phyloP scores from a whole-genome alignment of 164 flowering plant species.

The Stephania japonica region DNA sequence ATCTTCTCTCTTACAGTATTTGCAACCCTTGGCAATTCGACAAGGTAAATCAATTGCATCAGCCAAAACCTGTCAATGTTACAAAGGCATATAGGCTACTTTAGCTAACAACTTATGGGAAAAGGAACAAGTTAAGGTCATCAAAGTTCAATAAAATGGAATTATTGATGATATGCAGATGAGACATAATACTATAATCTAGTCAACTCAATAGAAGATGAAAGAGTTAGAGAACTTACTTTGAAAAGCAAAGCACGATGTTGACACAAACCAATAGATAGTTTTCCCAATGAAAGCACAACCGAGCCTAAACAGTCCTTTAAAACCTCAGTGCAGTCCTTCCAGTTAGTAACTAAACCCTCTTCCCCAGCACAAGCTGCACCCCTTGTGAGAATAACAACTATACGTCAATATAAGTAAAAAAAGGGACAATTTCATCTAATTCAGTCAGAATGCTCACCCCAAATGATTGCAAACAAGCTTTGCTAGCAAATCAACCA shows the following conservation, averaged over 20 bases:
- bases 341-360: slow-evolving; percentile 52
- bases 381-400: slow-evolving; percentile 56
- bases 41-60: slow-evolving; percentile 87
- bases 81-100: not conserved
- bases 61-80: slow-evolving; percentile 64
- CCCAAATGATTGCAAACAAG: slow-evolving; percentile 81
- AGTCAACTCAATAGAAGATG: not conserved
- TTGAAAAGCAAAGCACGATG: slow-evolving; percentile 92
- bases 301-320: slow-evolving; percentile 79
- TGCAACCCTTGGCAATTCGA: slow-evolving; percentile 94
- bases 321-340: slow-evolving; percentile 55
- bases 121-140: not conserved
- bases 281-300: slow-evolving; percentile 80
- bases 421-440: not conserved
- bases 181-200: not conserved
- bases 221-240: slow-evolving; percentile 30
- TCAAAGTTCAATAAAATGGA: not conserved
- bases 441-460: slow-evolving; percentile 38
- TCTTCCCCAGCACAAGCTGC: slow-evolving; percentile 60
- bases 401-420: slow-evolving; percentile 20
- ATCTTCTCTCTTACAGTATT: slow-evolving; percentile 67
- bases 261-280: slow-evolving; percentile 82
- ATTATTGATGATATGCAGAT: not conserved
- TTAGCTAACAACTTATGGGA: not conserved
- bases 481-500: slow-evolving; percentile 85